phyloP scores from a whole-genome alignment of 768 basidiomycete species.

The Tylopilus plumbeoviolaceoides region DNA sequence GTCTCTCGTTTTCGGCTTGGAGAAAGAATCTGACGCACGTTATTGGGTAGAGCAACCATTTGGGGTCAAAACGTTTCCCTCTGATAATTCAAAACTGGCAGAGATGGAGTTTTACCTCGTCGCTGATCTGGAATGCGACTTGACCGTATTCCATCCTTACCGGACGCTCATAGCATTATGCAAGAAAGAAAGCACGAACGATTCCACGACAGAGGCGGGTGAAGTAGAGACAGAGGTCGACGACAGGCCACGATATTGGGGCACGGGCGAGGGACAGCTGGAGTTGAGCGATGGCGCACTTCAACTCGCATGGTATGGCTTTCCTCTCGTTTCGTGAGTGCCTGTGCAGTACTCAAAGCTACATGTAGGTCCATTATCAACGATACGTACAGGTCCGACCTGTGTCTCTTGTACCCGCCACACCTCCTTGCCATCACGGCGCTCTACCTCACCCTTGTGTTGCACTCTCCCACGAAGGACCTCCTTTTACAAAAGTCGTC shows the following conservation, averaged over 20 bases:
- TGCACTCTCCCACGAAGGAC: conserved; percentile 57
- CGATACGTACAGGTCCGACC: conserved; percentile 90
- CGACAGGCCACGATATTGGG: conserved; percentile 69
- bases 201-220: conserved; percentile 49
- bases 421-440: conserved; percentile 92
- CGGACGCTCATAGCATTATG: conserved; percentile 79
- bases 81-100: conserved; percentile 87
- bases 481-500: conserved; percentile 38
- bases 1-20: conserved; percentile 21
- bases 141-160: conserved; percentile 93
- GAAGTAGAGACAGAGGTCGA: conserved; percentile 51
- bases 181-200: conserved; percentile 47
- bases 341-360: background rate
- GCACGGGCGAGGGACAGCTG: conserved; percentile 73
- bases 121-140: conserved; percentile 92
- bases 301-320: conserved; percentile 83
- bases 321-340: background rate
- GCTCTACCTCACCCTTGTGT: conserved; percentile 81
- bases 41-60: conserved; percentile 53
- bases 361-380: conserved; percentile 88
- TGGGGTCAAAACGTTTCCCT: conserved; percentile 72
- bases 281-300: conserved; percentile 72
- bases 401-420: conserved; percentile 93
- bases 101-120: conserved; percentile 99
- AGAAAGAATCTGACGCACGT: too few species aligned